Conservation (phyloP, 495 filamentous ascomycete species). For the Trichodelitschia bisporula region DNA sequence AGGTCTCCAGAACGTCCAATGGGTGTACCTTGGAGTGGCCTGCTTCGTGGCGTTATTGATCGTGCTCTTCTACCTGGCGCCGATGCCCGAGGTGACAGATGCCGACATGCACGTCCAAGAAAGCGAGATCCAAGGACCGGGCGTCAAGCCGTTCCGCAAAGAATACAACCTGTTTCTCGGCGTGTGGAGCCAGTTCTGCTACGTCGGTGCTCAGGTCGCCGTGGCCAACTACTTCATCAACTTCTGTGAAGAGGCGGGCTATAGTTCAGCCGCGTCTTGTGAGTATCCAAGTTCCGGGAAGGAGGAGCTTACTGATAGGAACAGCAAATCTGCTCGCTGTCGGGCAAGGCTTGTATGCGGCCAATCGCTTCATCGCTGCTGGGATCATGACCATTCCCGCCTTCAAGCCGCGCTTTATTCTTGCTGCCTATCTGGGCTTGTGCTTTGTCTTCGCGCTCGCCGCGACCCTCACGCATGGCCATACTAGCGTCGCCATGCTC, state of each 20-base stretch:
- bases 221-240: conserved; percentile 18
- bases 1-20: conserved; percentile 36
- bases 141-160: conserved; percentile 19
- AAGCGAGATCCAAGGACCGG: conserved; percentile 14
- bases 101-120: conserved; percentile 39
- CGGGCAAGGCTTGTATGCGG: conserved; percentile 39
- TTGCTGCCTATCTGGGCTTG: conserved; percentile 13
- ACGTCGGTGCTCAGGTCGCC: conserved; percentile 39
- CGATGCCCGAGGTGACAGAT: conserved; percentile 50
- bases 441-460: conserved; percentile 28
- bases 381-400: conserved; percentile 24
- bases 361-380: conserved; percentile 36
- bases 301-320: conserved; percentile 1
- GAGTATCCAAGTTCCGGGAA: too few relatives aligned
- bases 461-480: conserved; percentile 21
- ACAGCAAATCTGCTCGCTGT: conserved; percentile 31
- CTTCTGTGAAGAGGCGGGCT: conserved; percentile 27
- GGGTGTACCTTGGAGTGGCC: conserved; percentile 51
- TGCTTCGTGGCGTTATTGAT: conserved; percentile 41
- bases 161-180: conserved; percentile 45
- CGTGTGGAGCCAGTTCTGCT: conserved; percentile 43
- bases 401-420: conserved; percentile 14
- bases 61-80: conserved; percentile 34
- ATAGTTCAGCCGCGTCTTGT: conserved; percentile 10
- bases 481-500: conserved; percentile 26